Percentiles rank a stretch among this genome's conserved stretches.
Evolutionary conservation across 352 stramenopile species (phyloP).

Genomic region (Paralagenidium karlingii): DNA sequence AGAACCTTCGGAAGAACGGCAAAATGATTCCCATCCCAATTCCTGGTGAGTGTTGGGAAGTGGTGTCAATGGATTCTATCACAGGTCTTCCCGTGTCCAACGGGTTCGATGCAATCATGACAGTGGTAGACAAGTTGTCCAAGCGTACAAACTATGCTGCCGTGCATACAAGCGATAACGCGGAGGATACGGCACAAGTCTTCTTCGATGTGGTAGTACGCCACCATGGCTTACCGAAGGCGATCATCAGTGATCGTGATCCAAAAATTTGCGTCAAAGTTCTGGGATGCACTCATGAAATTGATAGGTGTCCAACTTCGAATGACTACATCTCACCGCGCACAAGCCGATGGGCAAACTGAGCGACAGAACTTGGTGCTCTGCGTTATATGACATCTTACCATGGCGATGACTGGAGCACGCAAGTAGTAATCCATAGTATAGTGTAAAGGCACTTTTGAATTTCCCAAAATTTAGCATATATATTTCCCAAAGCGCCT

Average conservation of each 20-base stretch:
- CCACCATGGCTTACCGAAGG: background rate
- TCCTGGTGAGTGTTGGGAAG: background rate
- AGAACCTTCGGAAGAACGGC: conserved; percentile 2
- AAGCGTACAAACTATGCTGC: background rate
- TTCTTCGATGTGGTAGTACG: background rate
- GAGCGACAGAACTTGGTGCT: conserved; percentile 2
- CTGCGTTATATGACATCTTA: conserved; percentile 9
- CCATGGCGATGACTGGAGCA: conserved; percentile 6
- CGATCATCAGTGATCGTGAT: conserved; percentile 6
- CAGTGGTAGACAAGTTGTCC: conserved; percentile 1
- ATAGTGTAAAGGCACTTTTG: too few species aligned
- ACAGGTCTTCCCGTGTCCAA: background rate
- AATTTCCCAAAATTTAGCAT: too few species aligned
- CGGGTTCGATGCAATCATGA: conserved; percentile 1
- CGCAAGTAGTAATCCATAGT: too few species aligned
- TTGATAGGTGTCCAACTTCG: conserved; percentile 3
- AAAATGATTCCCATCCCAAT: conserved; percentile 5
- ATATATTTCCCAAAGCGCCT: too few species aligned
- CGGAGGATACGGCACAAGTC: background rate
- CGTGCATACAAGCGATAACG: background rate
- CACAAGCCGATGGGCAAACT: background rate
- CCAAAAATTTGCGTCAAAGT: conserved; percentile 6
- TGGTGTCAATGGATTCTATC: background rate
- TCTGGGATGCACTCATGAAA: conserved; percentile 3
- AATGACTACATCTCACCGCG: conserved; percentile 2